phyloP scores from a whole-genome alignment of 108 stramenopile species.

The Cyclostephanos tholiformis region DNA sequence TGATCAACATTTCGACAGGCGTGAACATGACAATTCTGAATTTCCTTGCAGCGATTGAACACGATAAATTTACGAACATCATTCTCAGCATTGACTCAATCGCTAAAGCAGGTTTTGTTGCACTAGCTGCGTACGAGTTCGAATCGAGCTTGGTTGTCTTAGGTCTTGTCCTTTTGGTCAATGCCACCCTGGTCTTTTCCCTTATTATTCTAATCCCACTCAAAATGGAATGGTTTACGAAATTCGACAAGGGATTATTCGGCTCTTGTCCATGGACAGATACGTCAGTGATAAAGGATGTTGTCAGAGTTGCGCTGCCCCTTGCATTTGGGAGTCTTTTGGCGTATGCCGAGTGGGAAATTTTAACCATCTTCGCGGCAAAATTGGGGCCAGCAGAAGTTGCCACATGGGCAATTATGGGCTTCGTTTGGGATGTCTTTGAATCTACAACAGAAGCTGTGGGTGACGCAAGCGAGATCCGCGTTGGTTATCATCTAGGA shows the following conservation, averaged over 20 bases:
- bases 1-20: slow-evolving; percentile 12
- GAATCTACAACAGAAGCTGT: slow-evolving; percentile 77
- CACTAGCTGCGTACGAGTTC: not conserved
- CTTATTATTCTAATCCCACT: slow-evolving; percentile 25
- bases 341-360: slow-evolving; percentile 76
- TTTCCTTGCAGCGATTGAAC: slow-evolving; percentile 29
- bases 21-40: slow-evolving; percentile 7
- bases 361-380: slow-evolving; percentile 64
- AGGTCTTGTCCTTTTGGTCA: slow-evolving; percentile 24
- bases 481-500: slow-evolving; percentile 68
- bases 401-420: slow-evolving; percentile 75
- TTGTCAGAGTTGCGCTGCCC: slow-evolving; percentile 58
- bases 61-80: slow-evolving; percentile 18
- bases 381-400: slow-evolving; percentile 75
- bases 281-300: slow-evolving; percentile 39
- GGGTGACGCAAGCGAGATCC: slow-evolving; percentile 72
- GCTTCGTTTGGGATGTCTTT: slow-evolving; percentile 72
- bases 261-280: slow-evolving; percentile 14
- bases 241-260: slow-evolving; percentile 16
- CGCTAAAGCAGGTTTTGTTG: slow-evolving; percentile 11
- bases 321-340: slow-evolving; percentile 63
- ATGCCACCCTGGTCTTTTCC: slow-evolving; percentile 24
- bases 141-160: slow-evolving; percentile 39
- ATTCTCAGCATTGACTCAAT: not conserved
- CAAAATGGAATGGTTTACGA: slow-evolving; percentile 25